These are phyloP conservation scores for Bassia scoparia DNA, from an alignment of 148 eudicot genomes.

Conservation along the genomic window DNA sequence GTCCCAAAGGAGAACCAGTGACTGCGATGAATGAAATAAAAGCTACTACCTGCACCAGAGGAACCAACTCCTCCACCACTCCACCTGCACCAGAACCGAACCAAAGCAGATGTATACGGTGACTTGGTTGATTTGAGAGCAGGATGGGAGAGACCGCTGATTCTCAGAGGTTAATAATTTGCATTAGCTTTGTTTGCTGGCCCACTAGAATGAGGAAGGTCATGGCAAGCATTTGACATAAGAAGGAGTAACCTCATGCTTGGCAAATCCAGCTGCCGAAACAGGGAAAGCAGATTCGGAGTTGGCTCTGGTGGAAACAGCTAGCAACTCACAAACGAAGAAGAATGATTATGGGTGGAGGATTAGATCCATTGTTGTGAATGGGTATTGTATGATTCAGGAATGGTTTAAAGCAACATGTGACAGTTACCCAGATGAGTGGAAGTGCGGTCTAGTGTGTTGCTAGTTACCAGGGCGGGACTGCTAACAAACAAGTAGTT, in stretches of 20 bases:
- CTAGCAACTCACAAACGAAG: slow-evolving; percentile 58
- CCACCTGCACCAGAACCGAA: slow-evolving; percentile 46
- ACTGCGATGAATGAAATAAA: slow-evolving; percentile 73
- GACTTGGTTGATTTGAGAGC: slow-evolving; percentile 68
- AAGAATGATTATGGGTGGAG: slow-evolving; percentile 63
- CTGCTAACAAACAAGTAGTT: slow-evolving; percentile 41
- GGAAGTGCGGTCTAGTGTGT: slow-evolving; percentile 90
- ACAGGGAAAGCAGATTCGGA: slow-evolving; percentile 85
- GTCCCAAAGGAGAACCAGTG: slow-evolving; percentile 47
- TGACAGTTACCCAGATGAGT: slow-evolving; percentile 41
- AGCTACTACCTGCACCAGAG: slow-evolving; percentile 78
- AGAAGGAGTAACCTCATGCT: slow-evolving; percentile 65
- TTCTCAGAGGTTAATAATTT: slow-evolving; percentile 63
- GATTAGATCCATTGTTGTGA: slow-evolving; percentile 57
- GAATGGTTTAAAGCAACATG: slow-evolving; percentile 66
- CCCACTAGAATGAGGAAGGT: slow-evolving; percentile 45
- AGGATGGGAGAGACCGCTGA: slow-evolving; percentile 54
- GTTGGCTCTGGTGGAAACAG: slow-evolving; percentile 70
- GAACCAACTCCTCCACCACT: slow-evolving; percentile 47
- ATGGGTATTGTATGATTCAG: slow-evolving; percentile 75
- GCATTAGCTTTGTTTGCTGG: slow-evolving; percentile 76
- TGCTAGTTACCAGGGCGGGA: slow-evolving; percentile 56
- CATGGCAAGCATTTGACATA: slow-evolving; percentile 63
- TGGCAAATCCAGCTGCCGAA: slow-evolving; percentile 84
- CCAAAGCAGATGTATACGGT: slow-evolving; percentile 35